Evolutionary conservation across 495 filamentous ascomycete genomes (phyloP), one percentile per base, ranked within the genome.

Genomic region (Neurospora sublineolata): DNA sequence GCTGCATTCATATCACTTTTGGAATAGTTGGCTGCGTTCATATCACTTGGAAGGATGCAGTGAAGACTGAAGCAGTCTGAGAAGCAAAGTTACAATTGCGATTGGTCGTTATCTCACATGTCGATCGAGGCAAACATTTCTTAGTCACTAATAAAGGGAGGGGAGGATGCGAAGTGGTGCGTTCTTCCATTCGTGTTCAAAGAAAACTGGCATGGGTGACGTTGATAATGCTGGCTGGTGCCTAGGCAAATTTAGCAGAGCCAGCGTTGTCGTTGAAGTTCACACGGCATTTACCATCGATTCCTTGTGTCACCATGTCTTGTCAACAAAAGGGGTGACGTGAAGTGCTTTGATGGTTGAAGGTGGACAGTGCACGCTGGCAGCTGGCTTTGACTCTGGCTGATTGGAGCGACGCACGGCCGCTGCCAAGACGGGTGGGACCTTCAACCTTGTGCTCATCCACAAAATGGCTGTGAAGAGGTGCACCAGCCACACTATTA

Each of bases 401-500:
- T 14, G 40, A n/a, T n/a, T n/a, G n/a, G n/a, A 58, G 14, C 12
- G 23, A 27, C 46, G 46, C 20, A 4, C 9, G 44, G 44, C 4
- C 44, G 42, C n/a, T 27, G 44, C 44, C 44, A 52, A 52, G 44
- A 52, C 23, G 5, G n/a, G n/a, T n/a, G n/a, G 46, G 20, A 16
- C 23, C 12, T 52, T 27, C 4, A 60, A 23, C 18, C 41, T 10
- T 27, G 52, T 60, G 52, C 27, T 64, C 52, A 64, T 64, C 52
- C 52, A 64, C 52, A 64, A 3, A 14, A 18, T 64, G 52, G 52
- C 52, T 64, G 52, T 8, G 52, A 64, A 9, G 6, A 38, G 69
- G 73, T 30, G 46, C 40, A 74, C 37, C 36, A 72, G 71, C 72
- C 72, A 73, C 67, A 37, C 1, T 1, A 12, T 73, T 73, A 73